Evolutionary conservation across 2,329 filamentous ascomycete species (phyloP).

Genomic region (Exophiala mesophila): DNA sequence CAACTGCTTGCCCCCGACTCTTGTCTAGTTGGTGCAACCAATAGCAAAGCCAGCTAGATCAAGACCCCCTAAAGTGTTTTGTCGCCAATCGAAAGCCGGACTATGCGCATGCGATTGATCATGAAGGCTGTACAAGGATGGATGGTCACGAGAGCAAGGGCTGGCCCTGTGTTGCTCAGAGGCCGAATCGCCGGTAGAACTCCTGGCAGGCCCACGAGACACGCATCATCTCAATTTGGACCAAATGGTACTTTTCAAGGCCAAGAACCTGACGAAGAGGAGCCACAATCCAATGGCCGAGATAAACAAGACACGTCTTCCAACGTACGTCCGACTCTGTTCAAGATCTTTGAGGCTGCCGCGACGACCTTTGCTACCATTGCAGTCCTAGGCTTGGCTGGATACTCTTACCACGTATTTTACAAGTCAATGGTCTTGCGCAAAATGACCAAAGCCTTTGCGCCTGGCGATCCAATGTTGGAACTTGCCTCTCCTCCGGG

Average conservation of each 20-base stretch:
- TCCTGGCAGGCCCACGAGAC: conserved; percentile 1
- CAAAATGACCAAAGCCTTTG: conserved; percentile 90
- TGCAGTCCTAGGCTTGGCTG: conserved; percentile 64
- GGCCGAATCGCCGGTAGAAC: not conserved
- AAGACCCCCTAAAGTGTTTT: no score
- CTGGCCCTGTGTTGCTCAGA: conserved; percentile 2
- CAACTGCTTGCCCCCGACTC: no score
- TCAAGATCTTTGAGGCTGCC: conserved; percentile 68
- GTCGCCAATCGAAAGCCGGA: no score
- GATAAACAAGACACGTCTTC: conserved; percentile 9
- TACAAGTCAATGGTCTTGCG: conserved; percentile 89
- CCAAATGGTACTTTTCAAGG: conserved; percentile 18
- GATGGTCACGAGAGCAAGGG: conserved; percentile 7
- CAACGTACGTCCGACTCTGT: conserved; percentile 31
- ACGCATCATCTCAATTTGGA: conserved; percentile 20
- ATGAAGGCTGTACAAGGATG: conserved; percentile 11
- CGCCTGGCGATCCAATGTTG: conserved; percentile 83
- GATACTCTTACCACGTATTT: conserved; percentile 71
- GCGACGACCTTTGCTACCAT: conserved; percentile 73
- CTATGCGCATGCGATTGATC: conserved; percentile 7
- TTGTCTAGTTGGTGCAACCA: no score
- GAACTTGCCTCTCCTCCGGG: conserved; percentile 58
- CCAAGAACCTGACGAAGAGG: conserved; percentile 17
- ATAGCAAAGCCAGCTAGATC: no score
- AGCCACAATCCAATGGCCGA: conserved; percentile 11